Base-by-base conservation (phyloP, 1,139 yeast species). In the Pichia norvegensis region DNA sequence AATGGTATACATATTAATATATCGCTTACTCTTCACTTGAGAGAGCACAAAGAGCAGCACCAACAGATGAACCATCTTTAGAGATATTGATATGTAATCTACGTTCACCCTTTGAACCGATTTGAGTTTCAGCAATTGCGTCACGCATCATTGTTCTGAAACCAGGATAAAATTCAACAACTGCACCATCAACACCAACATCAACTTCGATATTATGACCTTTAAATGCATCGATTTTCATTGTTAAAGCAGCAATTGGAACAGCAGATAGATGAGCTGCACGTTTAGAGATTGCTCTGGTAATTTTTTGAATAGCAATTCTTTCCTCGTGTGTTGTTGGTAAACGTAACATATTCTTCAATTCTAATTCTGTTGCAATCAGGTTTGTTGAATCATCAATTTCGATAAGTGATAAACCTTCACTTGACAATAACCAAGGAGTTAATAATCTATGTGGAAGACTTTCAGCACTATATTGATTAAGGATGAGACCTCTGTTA, bases 31-130 rank as follows among this genome's bases (percentile, higher is more conserved):
- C 20, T 7, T 31, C 20, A 29, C 51, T 57, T 43, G 61, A 55
- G 42, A 71, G 57, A 5, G 97, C 97, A 67, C 95, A 85, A 51
- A 90, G 72, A 1, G 97, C 97, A 44, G 97, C 97, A 54, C 97
- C 97, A 38, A 88, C 95, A 51, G 96, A 95, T 49, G 94, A 81
- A 41, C 97, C 97, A 61, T 90, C 97, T 63, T 86, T 85, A 37
- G 96, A 94, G 55, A 88, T 81, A 52, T 79, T 81, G 53, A 90
- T 69, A 53, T 78, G 80, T 41, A 87, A 70, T 56, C 84, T 78
- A 63, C 85, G 80, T 54, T 75, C 76, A 52, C 81, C 81, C 37
- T 85, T 84, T 39, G 81, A 69, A 49, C 87, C 85, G 33, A 90
- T 76, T 55, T 81, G 79, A 40, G 87, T 79, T 54, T 75, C 61